A percentile compares a stretch with the other conserved stretches of the same genome.
Evolutionary conservation across 2,329 filamentous ascomycete species (phyloP).

Genomic region (Microdochium trichocladiopsis): DNA sequence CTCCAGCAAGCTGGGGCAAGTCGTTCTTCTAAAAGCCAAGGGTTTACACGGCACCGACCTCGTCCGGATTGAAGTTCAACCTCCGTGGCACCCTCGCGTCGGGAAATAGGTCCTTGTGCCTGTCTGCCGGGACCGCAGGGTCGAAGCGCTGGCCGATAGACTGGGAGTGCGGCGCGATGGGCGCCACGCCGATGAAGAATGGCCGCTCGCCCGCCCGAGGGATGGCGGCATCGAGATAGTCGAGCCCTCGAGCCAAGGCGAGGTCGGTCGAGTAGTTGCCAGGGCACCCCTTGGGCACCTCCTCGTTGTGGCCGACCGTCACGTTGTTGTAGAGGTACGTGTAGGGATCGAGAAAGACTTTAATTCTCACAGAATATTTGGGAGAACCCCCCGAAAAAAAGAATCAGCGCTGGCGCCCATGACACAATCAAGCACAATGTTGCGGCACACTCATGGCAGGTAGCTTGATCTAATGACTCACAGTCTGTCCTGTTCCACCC

Average conservation of each 20-base stretch:
- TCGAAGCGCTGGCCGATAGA: slow-evolving; percentile 27
- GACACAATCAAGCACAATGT: no score
- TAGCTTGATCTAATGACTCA: background rate
- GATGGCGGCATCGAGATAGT: slow-evolving; percentile 54
- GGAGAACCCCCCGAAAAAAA: no score
- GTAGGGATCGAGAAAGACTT: slow-evolving; percentile 56
- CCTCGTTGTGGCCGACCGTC: slow-evolving; percentile 53
- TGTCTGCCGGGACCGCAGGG: slow-evolving; percentile 48
- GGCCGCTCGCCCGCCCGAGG: slow-evolving; percentile 43
- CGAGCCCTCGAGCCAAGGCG: slow-evolving; percentile 49
- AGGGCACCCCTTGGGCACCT: slow-evolving; percentile 28
- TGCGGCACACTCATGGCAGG: no score
- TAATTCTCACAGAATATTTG: no score
- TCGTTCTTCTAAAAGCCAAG: background rate
- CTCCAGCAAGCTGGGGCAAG: slow-evolving; percentile 3
- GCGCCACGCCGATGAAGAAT: slow-evolving; percentile 62
- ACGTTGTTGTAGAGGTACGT: slow-evolving; percentile 65
- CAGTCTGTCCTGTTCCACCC: slow-evolving; percentile 23
- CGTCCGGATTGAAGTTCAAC: slow-evolving; percentile 58
- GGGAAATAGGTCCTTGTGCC: slow-evolving; percentile 56
- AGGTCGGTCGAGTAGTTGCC: slow-evolving; percentile 43
- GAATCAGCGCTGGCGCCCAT: no score
- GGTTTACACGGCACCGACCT: slow-evolving; percentile 24
- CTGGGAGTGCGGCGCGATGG: slow-evolving; percentile 60
- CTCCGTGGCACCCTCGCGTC: slow-evolving; percentile 53